Conservation (phyloP, 371 early-diverging fungal species). For the Haplosporangium sp. region DNA sequence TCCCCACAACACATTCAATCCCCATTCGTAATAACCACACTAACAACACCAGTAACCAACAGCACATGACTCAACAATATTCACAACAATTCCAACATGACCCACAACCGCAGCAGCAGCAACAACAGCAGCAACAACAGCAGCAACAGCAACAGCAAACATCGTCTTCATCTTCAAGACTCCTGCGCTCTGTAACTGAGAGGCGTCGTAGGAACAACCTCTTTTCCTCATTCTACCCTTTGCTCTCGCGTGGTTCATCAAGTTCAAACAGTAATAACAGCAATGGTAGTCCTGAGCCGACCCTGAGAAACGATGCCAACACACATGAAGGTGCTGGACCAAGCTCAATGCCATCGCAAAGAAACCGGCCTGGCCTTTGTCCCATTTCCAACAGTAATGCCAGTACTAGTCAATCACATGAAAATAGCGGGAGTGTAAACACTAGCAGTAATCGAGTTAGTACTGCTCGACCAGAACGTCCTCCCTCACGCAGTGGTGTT, state of each 20-base stretch:
- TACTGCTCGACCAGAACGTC: slow-evolving; percentile 18
- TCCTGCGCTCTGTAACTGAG: slow-evolving; percentile 41
- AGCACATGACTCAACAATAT: not conserved
- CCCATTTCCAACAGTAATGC: not conserved
- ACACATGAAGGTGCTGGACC: not conserved
- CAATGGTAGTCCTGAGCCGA: slow-evolving; percentile 4
- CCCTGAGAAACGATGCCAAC: not conserved
- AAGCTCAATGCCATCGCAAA: not conserved
- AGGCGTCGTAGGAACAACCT: slow-evolving; percentile 48
- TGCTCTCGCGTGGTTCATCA: slow-evolving; percentile 35
- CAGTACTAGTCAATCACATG: not conserved
- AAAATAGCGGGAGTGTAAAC: not conserved
- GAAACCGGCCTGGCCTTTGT: not conserved
- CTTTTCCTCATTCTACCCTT: slow-evolving; percentile 52
- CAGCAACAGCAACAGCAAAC: slow-evolving; percentile 9
- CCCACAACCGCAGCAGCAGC: slow-evolving; percentile 6
- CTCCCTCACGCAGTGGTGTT: slow-evolving; percentile 12
- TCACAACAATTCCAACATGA: slow-evolving; percentile 8
- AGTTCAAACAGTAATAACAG: slow-evolving; percentile 10
- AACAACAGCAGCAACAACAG: slow-evolving; percentile 9
- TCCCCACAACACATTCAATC: not conserved
- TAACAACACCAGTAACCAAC: slow-evolving; percentile 8
- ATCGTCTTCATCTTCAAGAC: slow-evolving; percentile 37
- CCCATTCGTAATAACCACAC: not conserved
- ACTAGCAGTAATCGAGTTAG: slow-evolving; percentile 3